These are phyloP conservation scores for Leccinum longicurvipes DNA, from an alignment of 768 basidiomycete species.

Conservation along the genomic window DNA sequence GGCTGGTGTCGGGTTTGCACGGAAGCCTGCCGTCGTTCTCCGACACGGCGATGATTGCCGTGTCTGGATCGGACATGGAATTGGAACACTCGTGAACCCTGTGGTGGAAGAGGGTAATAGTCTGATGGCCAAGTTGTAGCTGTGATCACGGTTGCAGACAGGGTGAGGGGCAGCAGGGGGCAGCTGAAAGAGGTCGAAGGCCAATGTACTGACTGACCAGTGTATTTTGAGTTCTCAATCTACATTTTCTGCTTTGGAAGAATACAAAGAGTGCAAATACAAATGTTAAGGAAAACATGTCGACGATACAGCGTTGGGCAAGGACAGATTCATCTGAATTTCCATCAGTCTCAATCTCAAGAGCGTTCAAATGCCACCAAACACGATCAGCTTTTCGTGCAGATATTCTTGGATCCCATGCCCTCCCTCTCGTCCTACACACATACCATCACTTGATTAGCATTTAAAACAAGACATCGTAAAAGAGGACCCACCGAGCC, in stretches of 20 bases:
- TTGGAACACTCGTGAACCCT: constrained; percentile 77
- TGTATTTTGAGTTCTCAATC: not conserved
- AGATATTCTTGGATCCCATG: constrained; percentile 91
- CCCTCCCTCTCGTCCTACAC: constrained; percentile 73
- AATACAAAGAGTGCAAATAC: not conserved
- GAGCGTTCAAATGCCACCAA: constrained; percentile 57
- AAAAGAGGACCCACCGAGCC: constrained; percentile 43
- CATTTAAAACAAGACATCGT: not conserved
- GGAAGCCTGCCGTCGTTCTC: constrained; percentile 65
- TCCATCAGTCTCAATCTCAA: not conserved
- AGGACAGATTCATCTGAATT: not conserved
- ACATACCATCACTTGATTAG: not conserved
- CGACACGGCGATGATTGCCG: constrained; percentile 71
- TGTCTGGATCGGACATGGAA: constrained; percentile 66
- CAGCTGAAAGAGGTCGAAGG: not conserved
- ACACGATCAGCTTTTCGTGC: constrained; percentile 76
- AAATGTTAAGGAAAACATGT: not conserved
- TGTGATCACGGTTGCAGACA: not conserved
- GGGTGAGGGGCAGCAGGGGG: not conserved
- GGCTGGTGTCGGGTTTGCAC: constrained; percentile 77
- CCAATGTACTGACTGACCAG: not conserved
- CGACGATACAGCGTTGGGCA: not conserved
- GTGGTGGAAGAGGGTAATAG: constrained; percentile 63
- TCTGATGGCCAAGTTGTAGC: constrained; percentile 35
- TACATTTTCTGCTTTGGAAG: not conserved